Conservation (phyloP, 352 stramenopile genomes). For the Pelagophyceae sp. region DNA sequence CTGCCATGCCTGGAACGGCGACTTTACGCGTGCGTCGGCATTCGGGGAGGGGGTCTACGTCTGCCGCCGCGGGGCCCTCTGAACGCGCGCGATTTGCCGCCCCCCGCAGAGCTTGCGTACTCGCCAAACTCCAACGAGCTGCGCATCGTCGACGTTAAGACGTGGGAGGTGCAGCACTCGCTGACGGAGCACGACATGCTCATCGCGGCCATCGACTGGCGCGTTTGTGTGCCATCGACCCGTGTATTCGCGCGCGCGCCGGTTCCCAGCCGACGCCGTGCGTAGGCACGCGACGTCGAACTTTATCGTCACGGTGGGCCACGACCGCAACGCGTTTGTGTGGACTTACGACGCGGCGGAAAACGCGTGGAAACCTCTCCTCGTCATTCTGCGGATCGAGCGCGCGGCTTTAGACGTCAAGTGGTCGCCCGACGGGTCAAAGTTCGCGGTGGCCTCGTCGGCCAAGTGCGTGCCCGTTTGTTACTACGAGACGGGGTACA, state of each 20-base stretch:
- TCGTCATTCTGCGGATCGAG: constrained; percentile 79
- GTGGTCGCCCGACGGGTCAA: constrained; percentile 79
- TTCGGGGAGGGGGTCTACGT: constrained; percentile 17
- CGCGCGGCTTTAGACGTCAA: constrained; percentile 80
- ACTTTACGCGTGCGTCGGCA: constrained; percentile 53
- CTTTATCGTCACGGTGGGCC: constrained; percentile 83
- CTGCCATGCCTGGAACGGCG: constrained; percentile 79
- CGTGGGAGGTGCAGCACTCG: constrained; percentile 71
- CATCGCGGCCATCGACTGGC: constrained; percentile 78
- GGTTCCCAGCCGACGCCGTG: neutral
- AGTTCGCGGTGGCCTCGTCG: constrained; percentile 81
- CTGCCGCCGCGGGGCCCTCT: neutral
- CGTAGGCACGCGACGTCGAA: constrained; percentile 65
- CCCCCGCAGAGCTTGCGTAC: constrained; percentile 52
- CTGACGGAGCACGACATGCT: constrained; percentile 76
- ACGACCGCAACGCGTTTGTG: constrained; percentile 86
- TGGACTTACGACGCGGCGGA: constrained; percentile 76
- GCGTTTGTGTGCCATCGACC: neutral
- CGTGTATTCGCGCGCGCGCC: too few relatives aligned
- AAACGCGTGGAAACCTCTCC: constrained; percentile 74
- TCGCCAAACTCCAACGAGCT: constrained; percentile 81
- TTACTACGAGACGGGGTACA: constrained; percentile 75
- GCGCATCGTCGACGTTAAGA: constrained; percentile 72
- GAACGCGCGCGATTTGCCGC: too few relatives aligned
- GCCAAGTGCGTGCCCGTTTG: constrained; percentile 84